phyloP scores from a whole-genome alignment of 75 land plant genomes.

The Picea sitchensis region DNA sequence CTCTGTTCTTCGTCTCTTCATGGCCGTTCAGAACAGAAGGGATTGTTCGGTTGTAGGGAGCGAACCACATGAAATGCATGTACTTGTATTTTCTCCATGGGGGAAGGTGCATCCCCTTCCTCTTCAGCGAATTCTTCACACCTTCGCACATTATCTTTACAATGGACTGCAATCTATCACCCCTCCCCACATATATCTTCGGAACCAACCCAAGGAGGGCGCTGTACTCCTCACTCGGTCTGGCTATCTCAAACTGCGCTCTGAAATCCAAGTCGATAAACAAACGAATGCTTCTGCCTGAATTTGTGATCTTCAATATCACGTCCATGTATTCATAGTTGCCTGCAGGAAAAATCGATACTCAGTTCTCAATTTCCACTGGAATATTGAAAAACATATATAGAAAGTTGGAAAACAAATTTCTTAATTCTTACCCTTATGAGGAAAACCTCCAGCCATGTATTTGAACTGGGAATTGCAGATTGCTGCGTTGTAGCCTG shows the following conservation, averaged over 20 bases:
- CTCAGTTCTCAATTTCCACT: conserved; percentile 14
- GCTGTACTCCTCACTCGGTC: not conserved
- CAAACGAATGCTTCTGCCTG: not conserved
- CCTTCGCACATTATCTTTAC: no score
- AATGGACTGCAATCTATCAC: not conserved
- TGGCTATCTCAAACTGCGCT: conserved; percentile 17
- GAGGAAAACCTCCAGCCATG: not conserved
- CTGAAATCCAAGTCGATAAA: conserved; percentile 19
- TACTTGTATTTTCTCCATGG: no score
- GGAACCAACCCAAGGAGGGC: not conserved
- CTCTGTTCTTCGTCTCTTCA: no score
- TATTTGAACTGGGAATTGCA: conserved; percentile 30
- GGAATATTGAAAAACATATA: no score
- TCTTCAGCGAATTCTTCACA: no score
- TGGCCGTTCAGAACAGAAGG: no score
- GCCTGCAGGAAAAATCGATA: conserved; percentile 8
- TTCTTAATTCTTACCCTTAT: no score
- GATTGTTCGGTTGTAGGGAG: no score
- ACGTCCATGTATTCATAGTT: conserved; percentile 19
- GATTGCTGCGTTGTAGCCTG: conserved; percentile 31
- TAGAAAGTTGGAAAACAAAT: no score
- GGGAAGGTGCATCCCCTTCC: no score
- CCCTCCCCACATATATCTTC: conserved; percentile 3
- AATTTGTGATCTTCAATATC: not conserved
- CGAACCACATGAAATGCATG: no score